Evolutionary conservation across 805 yeast species (phyloP), one percentile per base, ranked within the genome.

Genomic region (Candida coleopterorum): DNA sequence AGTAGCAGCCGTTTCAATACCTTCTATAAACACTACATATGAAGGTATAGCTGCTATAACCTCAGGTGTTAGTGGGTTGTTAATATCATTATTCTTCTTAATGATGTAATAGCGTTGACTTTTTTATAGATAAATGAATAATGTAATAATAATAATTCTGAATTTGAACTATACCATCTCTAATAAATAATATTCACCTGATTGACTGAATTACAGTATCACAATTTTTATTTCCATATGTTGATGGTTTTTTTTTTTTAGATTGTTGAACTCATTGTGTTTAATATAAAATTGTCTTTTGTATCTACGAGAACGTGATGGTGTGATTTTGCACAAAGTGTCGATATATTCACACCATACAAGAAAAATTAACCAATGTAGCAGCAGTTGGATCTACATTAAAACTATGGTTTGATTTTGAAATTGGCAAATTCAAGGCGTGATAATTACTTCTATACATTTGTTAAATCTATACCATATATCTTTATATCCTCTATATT

Each of bases 331-430:
- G n/a, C n/a, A n/a, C n/a, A n/a, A n/a, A n/a, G n/a, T n/a, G n/a
- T n/a, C n/a, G n/a, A n/a, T n/a, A n/a, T n/a, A n/a, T n/a, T n/a
- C n/a, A 16, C 34, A 31, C 27, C 14, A 23, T 31, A 31, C n/a
- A n/a, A n/a, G n/a, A 31, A 31, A 31, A 31, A 31, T 31, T 31
- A 31, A 23, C 34, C 27, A 15, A 21, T 31, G n/a, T n/a, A n/a
- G 34, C 34, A 31, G 9, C 22, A 15, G 27, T 20, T 6, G 23
- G 15, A 22, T 7, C n/a, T 14, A 22, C 14, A 31, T 15, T 5
- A 31, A 12, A n/a, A 22, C 16, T 15, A 14, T 9, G 24, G 22
- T 22, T 31, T 22, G n/a, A 12, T 21, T 16, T 5, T 20, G 23
- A 22, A 8, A 22, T 10, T 15, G 9, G 6, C 9, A n/a, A 5